Conservation (phyloP, 495 filamentous ascomycete genomes). For the Immersiella caudata region DNA sequence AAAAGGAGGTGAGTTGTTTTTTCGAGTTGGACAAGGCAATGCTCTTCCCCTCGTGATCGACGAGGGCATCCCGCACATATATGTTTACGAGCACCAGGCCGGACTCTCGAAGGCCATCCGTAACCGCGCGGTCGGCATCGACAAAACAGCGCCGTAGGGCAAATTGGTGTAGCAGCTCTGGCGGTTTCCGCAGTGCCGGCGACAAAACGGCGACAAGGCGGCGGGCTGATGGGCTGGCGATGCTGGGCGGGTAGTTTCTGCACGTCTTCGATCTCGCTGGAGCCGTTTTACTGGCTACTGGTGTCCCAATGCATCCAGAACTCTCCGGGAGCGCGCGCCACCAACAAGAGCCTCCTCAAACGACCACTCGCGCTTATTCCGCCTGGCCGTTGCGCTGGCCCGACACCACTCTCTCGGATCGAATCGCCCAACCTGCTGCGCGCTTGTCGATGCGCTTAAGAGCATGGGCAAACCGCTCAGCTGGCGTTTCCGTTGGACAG, state of each 20-base stretch:
- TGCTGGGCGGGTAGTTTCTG: slow-evolving; percentile 23
- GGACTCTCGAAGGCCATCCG: neutral
- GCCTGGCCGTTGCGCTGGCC: slow-evolving; percentile 22
- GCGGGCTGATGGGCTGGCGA: slow-evolving; percentile 9
- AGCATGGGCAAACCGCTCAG: neutral
- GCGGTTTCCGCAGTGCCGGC: neutral
- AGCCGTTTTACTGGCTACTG: slow-evolving; percentile 12
- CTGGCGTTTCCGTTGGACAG: slow-evolving; percentile 29
- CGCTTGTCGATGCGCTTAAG: slow-evolving; percentile 38
- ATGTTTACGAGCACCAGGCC: neutral
- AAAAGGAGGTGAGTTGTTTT: neutral
- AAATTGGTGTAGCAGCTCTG: neutral
- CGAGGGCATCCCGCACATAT: slow-evolving; percentile 17
- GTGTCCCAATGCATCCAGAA: slow-evolving; percentile 1
- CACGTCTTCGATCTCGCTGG: slow-evolving; percentile 21
- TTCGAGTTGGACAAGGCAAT: slow-evolving; percentile 15
- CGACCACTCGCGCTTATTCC: slow-evolving; percentile 15
- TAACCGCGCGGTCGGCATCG: slow-evolving; percentile 20
- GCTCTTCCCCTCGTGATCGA: slow-evolving; percentile 3
- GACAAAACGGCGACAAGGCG: neutral
- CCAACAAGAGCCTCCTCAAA: slow-evolving; percentile 10
- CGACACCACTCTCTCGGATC: slow-evolving; percentile 5
- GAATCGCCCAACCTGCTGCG: slow-evolving; percentile 27
- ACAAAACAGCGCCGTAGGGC: neutral
- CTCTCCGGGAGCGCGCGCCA: slow-evolving; percentile 23